Evolutionary conservation across 1,284 basidiomycete species (phyloP).

Genomic region (Inonotus hispidus): DNA sequence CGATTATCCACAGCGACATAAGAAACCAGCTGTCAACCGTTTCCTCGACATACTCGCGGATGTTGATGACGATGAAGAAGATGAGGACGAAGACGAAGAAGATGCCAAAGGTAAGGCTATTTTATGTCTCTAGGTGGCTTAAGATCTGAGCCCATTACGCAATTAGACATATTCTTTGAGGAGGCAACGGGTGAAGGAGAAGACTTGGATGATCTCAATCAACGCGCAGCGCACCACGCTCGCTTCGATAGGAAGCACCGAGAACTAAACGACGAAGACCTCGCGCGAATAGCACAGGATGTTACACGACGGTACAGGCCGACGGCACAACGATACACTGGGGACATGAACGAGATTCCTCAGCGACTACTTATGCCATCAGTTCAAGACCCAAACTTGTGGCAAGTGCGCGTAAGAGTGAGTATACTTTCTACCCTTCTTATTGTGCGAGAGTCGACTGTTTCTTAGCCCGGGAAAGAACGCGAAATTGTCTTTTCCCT

Average conservation of each 20-base stretch:
- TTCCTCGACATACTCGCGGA: slow-evolving; percentile 97
- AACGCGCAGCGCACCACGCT: slow-evolving; percentile 66
- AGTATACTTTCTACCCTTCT: slow-evolving; percentile 22
- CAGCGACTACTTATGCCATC: slow-evolving; percentile 96
- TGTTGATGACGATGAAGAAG: slow-evolving; percentile 91
- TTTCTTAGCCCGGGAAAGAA: slow-evolving; percentile 77
- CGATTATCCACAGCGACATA: slow-evolving; percentile 45
- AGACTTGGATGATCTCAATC: slow-evolving; percentile 59
- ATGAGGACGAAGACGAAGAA: slow-evolving; percentile 90
- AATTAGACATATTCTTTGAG: slow-evolving; percentile 77
- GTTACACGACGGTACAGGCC: slow-evolving; percentile 78
- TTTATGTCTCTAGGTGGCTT: slow-evolving; percentile 22
- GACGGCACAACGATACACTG: slow-evolving; percentile 70
- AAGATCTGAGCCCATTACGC: not conserved
- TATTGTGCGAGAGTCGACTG: slow-evolving; percentile 11
- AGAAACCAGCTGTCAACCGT: slow-evolving; percentile 59
- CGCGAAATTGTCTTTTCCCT: slow-evolving; percentile 91
- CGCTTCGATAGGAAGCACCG: slow-evolving; percentile 72
- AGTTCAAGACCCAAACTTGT: slow-evolving; percentile 92
- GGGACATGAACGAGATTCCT: slow-evolving; percentile 91
- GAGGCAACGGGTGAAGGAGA: slow-evolving; percentile 63
- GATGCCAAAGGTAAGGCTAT: slow-evolving; percentile 56
- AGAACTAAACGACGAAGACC: slow-evolving; percentile 78
- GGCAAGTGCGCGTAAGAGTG: slow-evolving; percentile 94
- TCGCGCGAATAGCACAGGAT: slow-evolving; percentile 83